These are phyloP conservation scores for Ottelia alismoides DNA, from an alignment of 106 monocot species.

Conservation along the genomic window DNA sequence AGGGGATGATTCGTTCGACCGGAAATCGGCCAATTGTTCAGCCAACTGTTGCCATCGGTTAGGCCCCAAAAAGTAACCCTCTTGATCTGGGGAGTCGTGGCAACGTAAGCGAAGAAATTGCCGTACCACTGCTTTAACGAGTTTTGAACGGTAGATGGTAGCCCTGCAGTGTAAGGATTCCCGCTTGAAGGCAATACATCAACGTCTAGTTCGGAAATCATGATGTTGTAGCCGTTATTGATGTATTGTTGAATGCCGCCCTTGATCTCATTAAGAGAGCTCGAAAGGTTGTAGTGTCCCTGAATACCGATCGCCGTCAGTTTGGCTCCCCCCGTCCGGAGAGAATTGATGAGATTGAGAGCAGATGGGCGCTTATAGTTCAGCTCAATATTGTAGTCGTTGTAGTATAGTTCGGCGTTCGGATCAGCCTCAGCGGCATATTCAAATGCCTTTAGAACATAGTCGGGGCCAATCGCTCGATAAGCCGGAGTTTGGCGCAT, in stretches of 20 bases:
- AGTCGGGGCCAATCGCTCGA: not conserved
- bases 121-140: not conserved
- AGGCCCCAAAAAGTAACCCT: not conserved
- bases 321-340: not conserved
- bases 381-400: not conserved
- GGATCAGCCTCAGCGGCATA: not conserved
- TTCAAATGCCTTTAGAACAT: not conserved
- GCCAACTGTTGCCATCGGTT: not conserved
- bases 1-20: not conserved
- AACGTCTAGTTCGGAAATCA: not conserved
- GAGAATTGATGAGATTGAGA: not conserved
- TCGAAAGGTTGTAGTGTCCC: not conserved
- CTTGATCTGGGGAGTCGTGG: not conserved
- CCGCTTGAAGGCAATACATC: not conserved
- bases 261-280: too few relatives aligned
- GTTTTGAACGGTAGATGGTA: too few relatives aligned
- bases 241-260: not conserved
- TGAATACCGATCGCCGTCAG: not conserved
- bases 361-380: not conserved
- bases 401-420: not conserved
- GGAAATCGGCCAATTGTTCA: not conserved
- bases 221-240: not conserved
- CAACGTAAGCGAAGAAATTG: not conserved
- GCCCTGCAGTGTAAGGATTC: not conserved
- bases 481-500: not conserved